A percentile compares a stretch with the other conserved stretches of the same genome.
These are phyloP conservation scores for Alternaria triticina DNA, from an alignment of 2,329 filamentous ascomycete genomes.

Conservation along the genomic window DNA sequence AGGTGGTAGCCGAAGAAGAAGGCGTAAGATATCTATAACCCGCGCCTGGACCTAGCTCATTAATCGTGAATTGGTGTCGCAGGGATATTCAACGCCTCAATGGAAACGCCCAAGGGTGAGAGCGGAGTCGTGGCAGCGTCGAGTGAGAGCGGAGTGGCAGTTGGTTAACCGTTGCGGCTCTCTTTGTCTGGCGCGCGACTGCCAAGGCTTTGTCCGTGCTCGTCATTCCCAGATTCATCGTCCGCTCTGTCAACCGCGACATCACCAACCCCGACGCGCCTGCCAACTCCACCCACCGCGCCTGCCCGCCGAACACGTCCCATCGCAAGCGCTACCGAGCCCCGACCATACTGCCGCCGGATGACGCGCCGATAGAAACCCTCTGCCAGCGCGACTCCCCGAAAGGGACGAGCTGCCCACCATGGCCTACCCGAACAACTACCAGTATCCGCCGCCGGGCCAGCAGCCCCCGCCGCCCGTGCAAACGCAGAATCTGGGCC, in stretches of 20 bases:
- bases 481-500: conserved; percentile 54
- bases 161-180: conserved; percentile 11
- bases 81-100: background rate
- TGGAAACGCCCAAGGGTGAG: background rate
- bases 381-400: conserved; percentile 31
- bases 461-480: conserved; percentile 42
- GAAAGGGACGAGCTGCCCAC: conserved; percentile 34
- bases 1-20: background rate
- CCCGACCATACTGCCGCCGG: conserved; percentile 12
- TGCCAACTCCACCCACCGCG: conserved; percentile 9
- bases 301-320: conserved; percentile 11
- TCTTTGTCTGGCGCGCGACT: conserved; percentile 36
- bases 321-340: conserved; percentile 9
- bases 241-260: conserved; percentile 21
- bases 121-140: background rate
- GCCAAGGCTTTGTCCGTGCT: conserved; percentile 34
- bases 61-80: conserved; percentile 7
- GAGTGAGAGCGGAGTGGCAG: background rate
- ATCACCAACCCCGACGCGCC: conserved; percentile 24
- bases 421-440: conserved; percentile 43
- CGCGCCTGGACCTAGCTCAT: conserved; percentile 3
- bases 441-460: conserved; percentile 35
- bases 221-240: conserved; percentile 23
- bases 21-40: conserved; percentile 2
- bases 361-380: conserved; percentile 33